Evolutionary conservation across 208 protist genomes (phyloP).

Genomic region (Jaenimonas drosophilae): DNA sequence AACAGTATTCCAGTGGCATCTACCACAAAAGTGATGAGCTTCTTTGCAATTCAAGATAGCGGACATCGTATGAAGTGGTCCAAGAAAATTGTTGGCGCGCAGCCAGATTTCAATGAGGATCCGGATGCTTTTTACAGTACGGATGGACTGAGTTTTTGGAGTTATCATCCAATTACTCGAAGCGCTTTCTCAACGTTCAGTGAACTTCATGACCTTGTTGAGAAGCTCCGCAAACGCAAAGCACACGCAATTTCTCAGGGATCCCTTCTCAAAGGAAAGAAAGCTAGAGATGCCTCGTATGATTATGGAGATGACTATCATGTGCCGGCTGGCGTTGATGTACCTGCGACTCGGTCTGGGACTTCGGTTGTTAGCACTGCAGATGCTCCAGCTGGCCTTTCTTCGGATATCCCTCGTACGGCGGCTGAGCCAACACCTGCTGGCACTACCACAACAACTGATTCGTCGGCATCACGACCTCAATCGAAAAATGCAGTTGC

Average conservation of each 20-base stretch:
- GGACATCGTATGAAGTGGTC: not conserved
- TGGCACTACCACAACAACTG: too few relatives aligned
- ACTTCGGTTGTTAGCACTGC: too few relatives aligned
- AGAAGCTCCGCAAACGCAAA: conserved; percentile 14
- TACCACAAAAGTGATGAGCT: not conserved
- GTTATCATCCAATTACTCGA: conserved; percentile 15
- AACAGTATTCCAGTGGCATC: not conserved
- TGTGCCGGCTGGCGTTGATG: too few relatives aligned
- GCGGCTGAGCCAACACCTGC: too few relatives aligned
- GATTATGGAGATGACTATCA: too few relatives aligned
- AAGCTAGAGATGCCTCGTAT: too few relatives aligned
- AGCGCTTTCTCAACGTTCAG: conserved; percentile 14
- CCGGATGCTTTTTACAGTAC: conserved; percentile 6
- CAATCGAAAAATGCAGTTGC: conserved; percentile 4
- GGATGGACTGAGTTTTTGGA: conserved; percentile 21
- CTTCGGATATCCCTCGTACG: too few relatives aligned
- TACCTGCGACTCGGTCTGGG: too few relatives aligned
- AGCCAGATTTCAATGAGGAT: not conserved
- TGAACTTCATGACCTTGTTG: conserved; percentile 17
- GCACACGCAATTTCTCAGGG: too few relatives aligned
- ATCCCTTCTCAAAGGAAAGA: too few relatives aligned
- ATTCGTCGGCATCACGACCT: too few relatives aligned
- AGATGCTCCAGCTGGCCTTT: too few relatives aligned
- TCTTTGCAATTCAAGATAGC: not conserved
- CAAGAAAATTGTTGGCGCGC: not conserved